Conservation (phyloP, 345 rosid genomes). For the Hirschfeldia incana region DNA sequence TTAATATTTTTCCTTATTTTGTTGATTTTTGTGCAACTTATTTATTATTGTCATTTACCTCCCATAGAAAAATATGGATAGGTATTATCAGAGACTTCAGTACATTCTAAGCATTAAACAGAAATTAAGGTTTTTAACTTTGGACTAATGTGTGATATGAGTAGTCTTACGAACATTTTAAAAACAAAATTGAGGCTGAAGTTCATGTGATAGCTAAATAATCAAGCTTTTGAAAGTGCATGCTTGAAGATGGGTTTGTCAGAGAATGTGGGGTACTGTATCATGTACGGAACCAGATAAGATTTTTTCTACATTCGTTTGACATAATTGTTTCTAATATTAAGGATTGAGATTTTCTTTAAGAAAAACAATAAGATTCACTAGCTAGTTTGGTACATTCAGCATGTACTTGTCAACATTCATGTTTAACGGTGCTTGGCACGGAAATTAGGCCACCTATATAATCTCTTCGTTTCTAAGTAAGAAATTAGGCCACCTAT, state of each 20-base stretch:
- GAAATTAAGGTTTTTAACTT: background rate
- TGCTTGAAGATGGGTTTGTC: slow-evolving; percentile 50
- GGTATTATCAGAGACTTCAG: background rate
- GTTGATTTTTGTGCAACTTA: slow-evolving; percentile 13
- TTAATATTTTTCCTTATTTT: background rate
- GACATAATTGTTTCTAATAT: background rate
- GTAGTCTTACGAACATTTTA: background rate
- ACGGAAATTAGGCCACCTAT: slow-evolving; percentile 19
- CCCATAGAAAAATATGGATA: background rate
- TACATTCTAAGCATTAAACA: background rate
- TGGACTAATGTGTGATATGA: background rate
- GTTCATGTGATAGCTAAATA: slow-evolving; percentile 6
- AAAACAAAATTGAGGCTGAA: background rate
- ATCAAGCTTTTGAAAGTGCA: slow-evolving; percentile 34
- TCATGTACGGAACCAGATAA: slow-evolving; percentile 46
- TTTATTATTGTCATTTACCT: slow-evolving; percentile 18
- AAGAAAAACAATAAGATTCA: background rate
- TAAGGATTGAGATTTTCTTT: background rate
- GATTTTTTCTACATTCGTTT: slow-evolving; percentile 16
- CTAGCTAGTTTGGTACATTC: background rate
- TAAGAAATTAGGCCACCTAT: slow-evolving; percentile 16
- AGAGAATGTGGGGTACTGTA: slow-evolving; percentile 60
- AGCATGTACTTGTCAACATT: background rate
- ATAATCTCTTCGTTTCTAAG: too few relatives aligned
- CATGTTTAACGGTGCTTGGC: background rate